phyloP scores from a whole-genome alignment of 805 yeast species.

The Pichia kluyveri region DNA sequence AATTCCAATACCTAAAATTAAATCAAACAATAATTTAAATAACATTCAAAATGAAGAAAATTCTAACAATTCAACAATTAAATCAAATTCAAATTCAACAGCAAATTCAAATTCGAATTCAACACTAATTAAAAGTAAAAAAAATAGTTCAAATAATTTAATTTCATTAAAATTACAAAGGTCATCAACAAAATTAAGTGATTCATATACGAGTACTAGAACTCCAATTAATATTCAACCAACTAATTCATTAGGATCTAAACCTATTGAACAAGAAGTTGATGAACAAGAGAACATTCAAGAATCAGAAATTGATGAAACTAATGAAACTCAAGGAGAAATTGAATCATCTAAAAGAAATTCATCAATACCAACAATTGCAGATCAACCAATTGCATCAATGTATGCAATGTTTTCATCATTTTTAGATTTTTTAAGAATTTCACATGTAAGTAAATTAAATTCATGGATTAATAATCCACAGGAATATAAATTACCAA shows the following conservation, averaged over 20 bases:
- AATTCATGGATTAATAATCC: conserved; percentile 10
- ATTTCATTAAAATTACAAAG: not conserved
- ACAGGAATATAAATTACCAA: conserved; percentile 4
- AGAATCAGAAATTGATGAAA: too few species aligned
- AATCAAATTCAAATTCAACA: not conserved
- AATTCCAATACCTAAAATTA: not conserved
- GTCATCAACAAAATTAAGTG: not conserved
- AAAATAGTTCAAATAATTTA: too few species aligned
- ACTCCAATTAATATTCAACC: not conserved
- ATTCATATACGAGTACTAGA: not conserved
- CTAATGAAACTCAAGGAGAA: too few species aligned
- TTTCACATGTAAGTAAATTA: conserved; percentile 10
- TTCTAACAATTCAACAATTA: not conserved
- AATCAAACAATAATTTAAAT: not conserved
- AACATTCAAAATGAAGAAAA: not conserved
- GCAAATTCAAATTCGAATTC: too few species aligned
- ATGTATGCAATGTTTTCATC: conserved; percentile 24
- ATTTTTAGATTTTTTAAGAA: conserved; percentile 20
- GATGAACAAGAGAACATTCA: too few species aligned
- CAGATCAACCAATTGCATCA: conserved; percentile 22
- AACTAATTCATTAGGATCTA: not conserved
- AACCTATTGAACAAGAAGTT: too few species aligned
- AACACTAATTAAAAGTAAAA: too few species aligned
- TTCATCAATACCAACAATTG: conserved; percentile 7
- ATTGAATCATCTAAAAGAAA: not conserved